Base-by-base conservation (phyloP, 805 yeast species). In the Saturnispora serradocipensis region DNA sequence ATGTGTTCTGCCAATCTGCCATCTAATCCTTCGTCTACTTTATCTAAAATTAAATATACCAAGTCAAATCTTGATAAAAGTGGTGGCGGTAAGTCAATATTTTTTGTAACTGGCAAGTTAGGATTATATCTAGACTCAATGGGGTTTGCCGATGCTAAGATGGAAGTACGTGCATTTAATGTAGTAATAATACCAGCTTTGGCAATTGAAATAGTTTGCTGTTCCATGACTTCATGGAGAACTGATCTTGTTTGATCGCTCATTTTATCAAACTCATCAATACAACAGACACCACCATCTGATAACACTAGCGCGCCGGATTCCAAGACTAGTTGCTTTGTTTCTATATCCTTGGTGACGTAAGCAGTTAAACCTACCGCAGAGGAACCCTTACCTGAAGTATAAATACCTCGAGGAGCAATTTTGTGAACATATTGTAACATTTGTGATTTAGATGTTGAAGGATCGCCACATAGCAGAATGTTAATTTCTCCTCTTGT, bases 351-450 rank as follows among this genome's bases (percentile, higher is more conserved):
- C 62, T 97, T 76, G 8, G 99, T 90, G 51, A 93, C 84, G 66
- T 93, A 93, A 0, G 99, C 99, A 0, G 99, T 93, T 62, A 93
- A 74, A 74, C 99, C 99, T 47, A 93, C 99, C 0, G 99, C 99
- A 32, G 99, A 93, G 1, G 97, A 89, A 48, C 99, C 99, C 63
- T 93, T 93, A 68, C 99, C 99, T 0, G 97, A 90, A 4, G 99
- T 93, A 68, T 90, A 93, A 39, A 93, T 88, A 59, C 99, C 99
- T 65, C 99, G 77, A 44, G 99, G 99, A 1, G 99, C 95, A 59
- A 93, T 93, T 62, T 90, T 88, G 70, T 93, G 99, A 43, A 93
- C 97, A 59, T 93, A 93, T 63, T 89, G 95, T 58, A 93, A 74
- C 45, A 93, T 70, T 68, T 93, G 99, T 3, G 99, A 93, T 66